Evolutionary conservation across 2,329 filamentous ascomycete genomes (phyloP).

Genomic region (Beauveria asiatica): DNA sequence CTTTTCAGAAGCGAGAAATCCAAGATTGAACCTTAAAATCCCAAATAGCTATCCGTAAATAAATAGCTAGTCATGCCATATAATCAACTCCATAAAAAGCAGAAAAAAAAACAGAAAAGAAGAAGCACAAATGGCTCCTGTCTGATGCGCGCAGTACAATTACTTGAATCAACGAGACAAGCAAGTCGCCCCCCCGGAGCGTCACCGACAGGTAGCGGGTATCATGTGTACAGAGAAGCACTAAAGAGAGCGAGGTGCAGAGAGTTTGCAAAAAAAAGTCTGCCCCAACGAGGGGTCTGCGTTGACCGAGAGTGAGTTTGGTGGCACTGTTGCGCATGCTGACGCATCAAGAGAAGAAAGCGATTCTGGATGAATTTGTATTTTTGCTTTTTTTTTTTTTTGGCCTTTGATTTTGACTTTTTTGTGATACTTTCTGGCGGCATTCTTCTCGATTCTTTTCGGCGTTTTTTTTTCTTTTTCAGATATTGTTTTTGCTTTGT

Average conservation of each 20-base stretch:
- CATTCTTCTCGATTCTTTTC: neutral
- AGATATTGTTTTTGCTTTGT: neutral
- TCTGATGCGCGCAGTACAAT: neutral
- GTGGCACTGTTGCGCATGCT: neutral
- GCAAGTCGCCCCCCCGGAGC: neutral
- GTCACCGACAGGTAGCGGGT: neutral
- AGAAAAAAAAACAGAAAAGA: neutral
- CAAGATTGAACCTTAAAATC: neutral
- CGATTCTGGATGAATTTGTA: neutral
- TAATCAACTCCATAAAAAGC: constrained; percentile 1
- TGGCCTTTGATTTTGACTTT: neutral
- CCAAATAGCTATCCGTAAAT: neutral
- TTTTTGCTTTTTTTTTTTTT: neutral
- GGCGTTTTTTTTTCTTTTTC: neutral
- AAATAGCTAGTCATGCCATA: neutral
- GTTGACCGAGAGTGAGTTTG: neutral
- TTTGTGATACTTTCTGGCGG: neutral
- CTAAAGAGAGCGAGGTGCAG: neutral
- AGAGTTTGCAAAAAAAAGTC: neutral
- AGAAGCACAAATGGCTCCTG: neutral
- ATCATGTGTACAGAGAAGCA: neutral
- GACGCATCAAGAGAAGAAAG: neutral
- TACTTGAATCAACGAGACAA: neutral
- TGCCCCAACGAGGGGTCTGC: neutral
- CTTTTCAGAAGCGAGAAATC: neutral